Conservation (phyloP, 208 protist genomes). For the Crithidia brevicula region DNA sequence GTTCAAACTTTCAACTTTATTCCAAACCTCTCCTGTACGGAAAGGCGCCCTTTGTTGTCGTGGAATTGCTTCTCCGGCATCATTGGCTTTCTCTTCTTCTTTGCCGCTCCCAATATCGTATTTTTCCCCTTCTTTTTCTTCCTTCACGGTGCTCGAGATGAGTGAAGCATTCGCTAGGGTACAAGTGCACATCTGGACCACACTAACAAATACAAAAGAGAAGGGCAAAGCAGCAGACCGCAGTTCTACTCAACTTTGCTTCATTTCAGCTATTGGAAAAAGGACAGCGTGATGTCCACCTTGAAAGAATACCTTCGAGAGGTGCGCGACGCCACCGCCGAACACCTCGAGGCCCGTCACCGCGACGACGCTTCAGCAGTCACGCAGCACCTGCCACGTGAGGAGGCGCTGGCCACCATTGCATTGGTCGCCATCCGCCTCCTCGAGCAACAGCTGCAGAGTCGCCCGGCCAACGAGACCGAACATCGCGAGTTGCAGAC, state of each 20-base stretch:
- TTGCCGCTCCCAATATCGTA: not conserved
- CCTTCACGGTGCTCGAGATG: too few relatives aligned
- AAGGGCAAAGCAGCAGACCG: too few relatives aligned
- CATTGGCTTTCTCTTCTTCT: not conserved
- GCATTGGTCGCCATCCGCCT: constrained; percentile 46
- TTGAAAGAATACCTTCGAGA: constrained; percentile 28
- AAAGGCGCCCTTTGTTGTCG: too few relatives aligned
- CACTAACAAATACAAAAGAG: too few relatives aligned
- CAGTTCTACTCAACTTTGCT: too few relatives aligned
- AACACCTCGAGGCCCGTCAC: constrained; percentile 25
- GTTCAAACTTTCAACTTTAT: too few relatives aligned
- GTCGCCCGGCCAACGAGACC: not conserved
- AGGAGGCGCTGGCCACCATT: constrained; percentile 46
- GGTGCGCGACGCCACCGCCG: constrained; percentile 19
- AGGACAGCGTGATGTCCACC: constrained; percentile 13
- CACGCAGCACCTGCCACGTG: constrained; percentile 14
- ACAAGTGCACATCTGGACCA: too few relatives aligned
- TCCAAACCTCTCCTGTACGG: too few relatives aligned
- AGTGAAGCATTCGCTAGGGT: too few relatives aligned
- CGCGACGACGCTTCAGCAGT: constrained; percentile 9
- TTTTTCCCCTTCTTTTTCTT: constrained; percentile 6
- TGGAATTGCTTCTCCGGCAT: not conserved
- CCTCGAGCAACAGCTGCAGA: constrained; percentile 37
- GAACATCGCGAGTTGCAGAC: constrained; percentile 14
- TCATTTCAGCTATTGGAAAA: not conserved